Evolutionary conservation across 148 eudicot genomes (phyloP), one percentile per base, ranked within the genome.

Genomic region (Cornus controversa): DNA sequence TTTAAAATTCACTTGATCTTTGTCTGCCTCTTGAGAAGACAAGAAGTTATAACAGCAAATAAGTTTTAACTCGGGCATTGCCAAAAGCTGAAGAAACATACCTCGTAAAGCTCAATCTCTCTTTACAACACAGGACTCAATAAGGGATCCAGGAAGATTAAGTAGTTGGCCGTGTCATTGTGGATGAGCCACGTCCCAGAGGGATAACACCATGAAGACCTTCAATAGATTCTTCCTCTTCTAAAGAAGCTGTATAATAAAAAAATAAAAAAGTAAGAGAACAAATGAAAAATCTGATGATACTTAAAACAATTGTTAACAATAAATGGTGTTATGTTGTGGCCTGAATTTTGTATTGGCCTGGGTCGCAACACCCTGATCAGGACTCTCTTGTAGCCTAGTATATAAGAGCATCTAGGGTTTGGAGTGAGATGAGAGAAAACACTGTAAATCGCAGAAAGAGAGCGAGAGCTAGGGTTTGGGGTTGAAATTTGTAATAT

Each of bases 111-210:
- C 73, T 72, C 80, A 15, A 50, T 67, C 25, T 37, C 58, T 66
- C 72, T 37, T 36, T 29, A 36, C 18, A 28, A 62, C 50, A 72
- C 74, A 25, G 45, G 66, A 67, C 28, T 22, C 10, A 77, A 57
- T 11, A 42, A 23, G 53, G 6, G 63, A 72, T 60, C 54, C 22
- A 66, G 60, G 28, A 27, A 31, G 25, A 31, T 87, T 80, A 90
- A 23, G 93, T 90, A 16, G 96, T 94, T 64, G 98, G 98, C 22
- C 94, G 83, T 65, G 98, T 94, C 94, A 92, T 88, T 15, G 94
- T 92, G 42, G 96, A 92, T 70, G 92, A 84, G 34, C 97, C 97
- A 70, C 98, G 96, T 16, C 98, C 96, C 28, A 75, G 28, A 63
- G 94, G 93, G 73, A 90, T 42, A 64, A 89, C 86, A 81, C 89